Percentiles rank a stretch among this genome's conserved stretches.
Evolutionary conservation across 1,284 basidiomycete species (phyloP).

Genomic region (Wolfiporia cocos): DNA sequence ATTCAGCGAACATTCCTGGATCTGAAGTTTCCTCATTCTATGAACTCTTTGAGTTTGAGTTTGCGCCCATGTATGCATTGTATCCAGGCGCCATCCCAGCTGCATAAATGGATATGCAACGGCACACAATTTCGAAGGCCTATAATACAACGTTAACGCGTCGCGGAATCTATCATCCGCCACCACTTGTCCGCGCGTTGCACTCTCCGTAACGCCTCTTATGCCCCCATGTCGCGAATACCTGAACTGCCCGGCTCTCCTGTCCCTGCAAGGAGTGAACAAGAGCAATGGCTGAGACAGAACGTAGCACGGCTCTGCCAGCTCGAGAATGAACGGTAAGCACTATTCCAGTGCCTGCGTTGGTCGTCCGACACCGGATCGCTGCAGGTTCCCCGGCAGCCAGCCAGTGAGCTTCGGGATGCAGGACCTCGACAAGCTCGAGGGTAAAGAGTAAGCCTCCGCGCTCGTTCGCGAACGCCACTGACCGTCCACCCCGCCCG

Average conservation of each 20-base stretch:
- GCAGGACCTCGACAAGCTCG: conserved; percentile 68
- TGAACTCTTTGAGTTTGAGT: too few relatives aligned
- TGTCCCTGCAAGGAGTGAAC: conserved; percentile 47
- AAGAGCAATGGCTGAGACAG: conserved; percentile 56
- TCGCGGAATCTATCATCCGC: too few relatives aligned
- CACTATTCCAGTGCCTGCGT: background rate
- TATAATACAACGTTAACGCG: too few relatives aligned
- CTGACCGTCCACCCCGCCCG: conserved; percentile 4
- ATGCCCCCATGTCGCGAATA: conserved; percentile 36
- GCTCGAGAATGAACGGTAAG: conserved; percentile 51
- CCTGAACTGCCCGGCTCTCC: conserved; percentile 62
- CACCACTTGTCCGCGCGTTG: too few relatives aligned
- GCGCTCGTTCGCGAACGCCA: background rate
- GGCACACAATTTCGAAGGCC: too few relatives aligned
- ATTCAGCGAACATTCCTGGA: too few relatives aligned
- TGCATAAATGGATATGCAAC: too few relatives aligned
- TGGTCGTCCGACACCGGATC: background rate
- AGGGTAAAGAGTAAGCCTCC: conserved; percentile 78
- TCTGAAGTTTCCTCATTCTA: too few relatives aligned
- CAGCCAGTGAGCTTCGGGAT: conserved; percentile 87
- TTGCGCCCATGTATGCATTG: too few relatives aligned
- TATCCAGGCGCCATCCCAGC: too few relatives aligned
- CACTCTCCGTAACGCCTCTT: too few relatives aligned
- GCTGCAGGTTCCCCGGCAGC: conserved; percentile 76
- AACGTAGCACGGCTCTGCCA: conserved; percentile 63